These are phyloP conservation scores for Drechslerella dactyloides DNA, from an alignment of 2,329 filamentous ascomycete genomes.

Conservation along the genomic window DNA sequence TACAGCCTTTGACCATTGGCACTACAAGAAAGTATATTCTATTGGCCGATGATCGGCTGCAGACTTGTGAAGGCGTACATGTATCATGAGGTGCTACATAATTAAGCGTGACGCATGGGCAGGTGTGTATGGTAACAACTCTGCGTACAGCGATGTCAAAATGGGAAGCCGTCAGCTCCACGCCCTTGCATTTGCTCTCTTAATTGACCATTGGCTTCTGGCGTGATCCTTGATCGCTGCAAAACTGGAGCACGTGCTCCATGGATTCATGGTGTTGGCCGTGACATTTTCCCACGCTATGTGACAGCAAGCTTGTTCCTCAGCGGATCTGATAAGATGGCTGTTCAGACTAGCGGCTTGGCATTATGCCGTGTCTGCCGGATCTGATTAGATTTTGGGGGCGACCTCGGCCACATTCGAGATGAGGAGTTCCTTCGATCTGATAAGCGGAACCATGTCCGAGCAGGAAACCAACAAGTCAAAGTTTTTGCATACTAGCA, in stretches of 20 bases:
- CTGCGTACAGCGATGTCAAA: constrained; percentile 24
- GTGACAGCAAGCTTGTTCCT: constrained; percentile 22
- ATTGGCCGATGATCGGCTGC: too few species aligned
- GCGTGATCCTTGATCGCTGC: constrained; percentile 3
- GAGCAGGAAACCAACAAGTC: constrained; percentile 20
- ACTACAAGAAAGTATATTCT: too few species aligned
- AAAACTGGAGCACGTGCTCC: too few species aligned
- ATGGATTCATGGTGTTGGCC: constrained; percentile 16
- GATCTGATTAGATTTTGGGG: constrained; percentile 51
- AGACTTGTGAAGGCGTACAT: too few species aligned
- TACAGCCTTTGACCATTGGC: not conserved
- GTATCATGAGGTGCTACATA: too few species aligned
- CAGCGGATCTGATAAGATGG: constrained; percentile 52
- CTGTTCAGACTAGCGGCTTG: constrained; percentile 44
- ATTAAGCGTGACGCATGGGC: too few species aligned
- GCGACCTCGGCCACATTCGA: constrained; percentile 33
- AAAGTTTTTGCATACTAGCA: constrained; percentile 29
- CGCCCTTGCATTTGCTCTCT: too few species aligned
- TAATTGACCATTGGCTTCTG: constrained; percentile 19
- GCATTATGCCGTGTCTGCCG: constrained; percentile 51
- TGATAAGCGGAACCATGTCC: constrained; percentile 18
- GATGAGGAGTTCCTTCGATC: constrained; percentile 49
- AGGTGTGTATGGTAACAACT: too few species aligned
- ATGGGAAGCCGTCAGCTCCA: constrained; percentile 8
- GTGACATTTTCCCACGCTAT: constrained; percentile 12